Evolutionary conservation across 1,284 basidiomycete genomes (phyloP), one percentile per base, ranked within the genome.

Genomic region (Vanrija sp.): DNA sequence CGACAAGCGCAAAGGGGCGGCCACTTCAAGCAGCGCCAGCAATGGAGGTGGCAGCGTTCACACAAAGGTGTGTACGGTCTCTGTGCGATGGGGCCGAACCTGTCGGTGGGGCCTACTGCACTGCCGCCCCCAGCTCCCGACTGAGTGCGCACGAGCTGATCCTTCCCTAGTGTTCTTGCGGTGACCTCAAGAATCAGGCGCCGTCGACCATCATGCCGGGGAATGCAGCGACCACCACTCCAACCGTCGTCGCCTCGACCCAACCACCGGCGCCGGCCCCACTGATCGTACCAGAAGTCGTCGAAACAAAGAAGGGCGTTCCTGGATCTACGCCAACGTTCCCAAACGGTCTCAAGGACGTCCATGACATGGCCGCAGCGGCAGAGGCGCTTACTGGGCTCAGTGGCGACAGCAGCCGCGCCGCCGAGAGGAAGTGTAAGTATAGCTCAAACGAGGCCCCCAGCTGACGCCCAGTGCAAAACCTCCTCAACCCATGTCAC

Each of bases 1-100:
- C 69, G 85, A 88, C 64, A 80, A 86, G 38, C 81, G 87, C 55
- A 88, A 88, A 79, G 85, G 83, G 47, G 61, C 57, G 9, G 53
- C 54, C 16, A 25, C 39, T 25, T 19, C 45, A 6, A 12, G 9
- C 34, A 14, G 34, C 34, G 34, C 34, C 34, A 42, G 40, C 40
- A n/a, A 42, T 8, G 19, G n/a, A n/a, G 40, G 40, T 21, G 57
- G 57, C 25, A 61, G 57, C 19, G 71, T 75, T 9, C 82, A 66
- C 52, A 71, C 56, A 54, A 73, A 64, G 55, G 67, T 57, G 43
- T 57, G 70, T 68, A 23, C 5, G 59, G 16, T 18, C 21, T 15
- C 15, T 34, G 34, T 34, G 34, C 12, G 34, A 34, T 34, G 34
- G 34, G 34, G 34, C 34, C 34, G 34, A 34, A 34, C 9, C 34